These are phyloP conservation scores for Aspergillus calidoustus DNA, from an alignment of 2,329 filamentous ascomycete species.

Conservation along the genomic window DNA sequence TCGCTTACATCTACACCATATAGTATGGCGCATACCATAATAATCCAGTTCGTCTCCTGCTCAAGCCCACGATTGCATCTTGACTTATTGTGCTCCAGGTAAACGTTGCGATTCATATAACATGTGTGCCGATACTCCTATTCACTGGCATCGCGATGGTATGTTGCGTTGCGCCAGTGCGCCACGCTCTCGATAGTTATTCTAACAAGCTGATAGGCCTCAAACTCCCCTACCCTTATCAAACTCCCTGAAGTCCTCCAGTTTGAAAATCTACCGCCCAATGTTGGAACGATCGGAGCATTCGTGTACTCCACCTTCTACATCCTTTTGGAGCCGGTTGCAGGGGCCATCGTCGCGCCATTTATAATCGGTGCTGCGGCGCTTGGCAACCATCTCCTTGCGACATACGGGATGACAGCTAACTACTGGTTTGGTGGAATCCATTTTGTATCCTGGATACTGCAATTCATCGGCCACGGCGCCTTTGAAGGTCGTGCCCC, in stretches of 20 bases:
- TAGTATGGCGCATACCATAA: constrained; percentile 71
- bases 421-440: constrained; percentile 70
- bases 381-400: constrained; percentile 73
- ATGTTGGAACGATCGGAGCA: constrained; percentile 61
- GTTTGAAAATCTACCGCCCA: constrained; percentile 62
- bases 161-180: constrained; percentile 36
- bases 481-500: constrained; percentile 86
- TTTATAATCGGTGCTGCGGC: constrained; percentile 78
- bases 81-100: constrained; percentile 50
- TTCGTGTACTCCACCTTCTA: constrained; percentile 77
- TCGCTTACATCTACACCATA: background rate
- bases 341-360: constrained; percentile 75
- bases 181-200: background rate
- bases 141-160: constrained; percentile 65
- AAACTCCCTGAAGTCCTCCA: constrained; percentile 59
- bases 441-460: constrained; percentile 78
- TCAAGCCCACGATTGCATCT: constrained; percentile 24
- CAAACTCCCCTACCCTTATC: constrained; percentile 59
- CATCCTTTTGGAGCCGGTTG: constrained; percentile 90
- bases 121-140: constrained; percentile 65
- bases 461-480: constrained; percentile 91
- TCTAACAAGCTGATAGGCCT: constrained; percentile 49
- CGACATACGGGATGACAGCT: constrained; percentile 62
- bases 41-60: constrained; percentile 56
- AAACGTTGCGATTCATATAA: constrained; percentile 67